Base-by-base conservation (phyloP, 1,284 basidiomycete species). In the Volvariella volvacea region DNA sequence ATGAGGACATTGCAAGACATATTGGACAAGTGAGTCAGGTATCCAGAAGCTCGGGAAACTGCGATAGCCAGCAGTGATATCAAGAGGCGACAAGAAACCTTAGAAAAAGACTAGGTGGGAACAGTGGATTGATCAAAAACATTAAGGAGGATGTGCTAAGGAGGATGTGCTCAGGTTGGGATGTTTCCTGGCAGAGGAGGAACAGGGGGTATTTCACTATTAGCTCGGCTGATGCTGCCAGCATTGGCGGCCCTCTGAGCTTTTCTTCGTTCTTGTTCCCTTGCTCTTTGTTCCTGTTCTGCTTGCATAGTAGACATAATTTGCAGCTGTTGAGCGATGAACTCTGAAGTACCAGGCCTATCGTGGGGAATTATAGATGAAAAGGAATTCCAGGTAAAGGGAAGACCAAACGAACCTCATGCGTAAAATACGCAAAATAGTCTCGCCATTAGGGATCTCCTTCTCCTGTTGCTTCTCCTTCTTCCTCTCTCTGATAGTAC, bases 401-500 rank as follows among this genome's bases (percentile, higher is more conserved):
- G 37, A 6, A 15, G 16, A 0, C 22, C 43, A 39, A 22, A 66
- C 80, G 41, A 56, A 91, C 92, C 92, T 76, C 92, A 97, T 95
- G 25, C 93, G 77, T 40, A 97, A 70, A 54, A 97, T 94, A 45
- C 91, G 74, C 73, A 97, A 80, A 48, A 96, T 94, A 41, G 87
- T 90, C 66, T 97, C 91, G 38, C 88, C 88, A 54, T 81, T 87
- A 16, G 71, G 76, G 1, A 73, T 73, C 60, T 85, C 79, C 54
- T 83, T 83, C 59, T 83, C 78, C 53, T 90, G 76, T 56, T 81
- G 76, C 74, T 95, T 98, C 66, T 93, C 91, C 59, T 82, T 83
- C 74, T 98, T 99, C 50, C 92, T 78, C 58, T 95, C 85, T 62
- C 86, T 86, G 64, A 99, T 99, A 3, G 96, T 99, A 6, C 95